Percentiles rank a stretch among this genome's conserved stretches.
Conservation (phyloP, 148 eudicot genomes). For the Pharnaceum exiguum region DNA sequence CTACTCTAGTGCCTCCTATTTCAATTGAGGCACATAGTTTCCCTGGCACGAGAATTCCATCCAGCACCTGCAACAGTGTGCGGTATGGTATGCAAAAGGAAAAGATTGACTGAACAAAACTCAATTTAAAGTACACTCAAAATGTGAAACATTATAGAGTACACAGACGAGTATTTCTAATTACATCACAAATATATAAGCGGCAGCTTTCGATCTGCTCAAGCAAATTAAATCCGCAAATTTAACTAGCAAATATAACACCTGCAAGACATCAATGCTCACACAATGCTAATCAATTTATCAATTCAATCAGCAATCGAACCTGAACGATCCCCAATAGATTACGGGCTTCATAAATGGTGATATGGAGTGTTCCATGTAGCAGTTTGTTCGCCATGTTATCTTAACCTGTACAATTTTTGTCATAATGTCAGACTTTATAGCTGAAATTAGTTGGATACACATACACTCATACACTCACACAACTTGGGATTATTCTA, state of each 20-base stretch:
- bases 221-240: too few species aligned
- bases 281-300: constrained; percentile 5
- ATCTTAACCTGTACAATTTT: constrained; percentile 1
- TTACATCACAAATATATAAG: too few species aligned
- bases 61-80: constrained; percentile 13
- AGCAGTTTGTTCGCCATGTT: constrained; percentile 32
- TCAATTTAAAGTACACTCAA: too few species aligned
- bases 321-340: constrained; percentile 25
- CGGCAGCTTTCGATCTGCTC: too few species aligned
- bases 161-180: too few species aligned
- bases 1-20: constrained; percentile 28
- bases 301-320: constrained; percentile 13
- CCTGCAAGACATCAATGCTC: too few species aligned
- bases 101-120: background rate
- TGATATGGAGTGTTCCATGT: constrained; percentile 42
- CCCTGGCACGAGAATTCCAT: constrained; percentile 6
- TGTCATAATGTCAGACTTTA: background rate
- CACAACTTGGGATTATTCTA: too few species aligned
- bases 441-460: background rate
- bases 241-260: too few species aligned
- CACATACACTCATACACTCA: too few species aligned
- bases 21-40: constrained; percentile 25
- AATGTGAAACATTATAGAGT: too few species aligned
- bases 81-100: background rate
- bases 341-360: constrained; percentile 33